Percentiles rank a stretch among this genome's conserved stretches.
Evolutionary conservation across 768 basidiomycete species (phyloP).

Genomic region (Termitomyces sp.): DNA sequence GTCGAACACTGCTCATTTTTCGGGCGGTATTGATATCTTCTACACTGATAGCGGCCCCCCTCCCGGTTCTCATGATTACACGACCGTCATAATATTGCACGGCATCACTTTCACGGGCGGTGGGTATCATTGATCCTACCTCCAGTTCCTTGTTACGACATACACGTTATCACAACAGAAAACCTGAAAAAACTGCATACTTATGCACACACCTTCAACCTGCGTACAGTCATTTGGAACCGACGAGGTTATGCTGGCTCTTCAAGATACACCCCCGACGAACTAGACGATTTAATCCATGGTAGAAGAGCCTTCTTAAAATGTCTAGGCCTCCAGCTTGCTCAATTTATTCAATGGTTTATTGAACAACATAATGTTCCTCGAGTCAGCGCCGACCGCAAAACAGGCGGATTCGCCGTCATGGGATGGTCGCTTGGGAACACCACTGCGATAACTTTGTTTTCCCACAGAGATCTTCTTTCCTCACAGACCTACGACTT

Average conservation of each 20-base stretch:
- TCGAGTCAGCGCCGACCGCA: conserved; percentile 17
- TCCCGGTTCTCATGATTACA: conserved; percentile 23
- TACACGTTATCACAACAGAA: conserved; percentile 4
- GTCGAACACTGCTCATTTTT: conserved; percentile 5
- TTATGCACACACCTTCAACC: conserved; percentile 17
- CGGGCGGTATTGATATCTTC: conserved; percentile 21
- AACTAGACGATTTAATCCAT: conserved; percentile 23
- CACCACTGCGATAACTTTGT: conserved; percentile 21
- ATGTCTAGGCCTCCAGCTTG: conserved; percentile 18
- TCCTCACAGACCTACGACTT: conserved; percentile 14
- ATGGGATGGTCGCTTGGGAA: conserved; percentile 35
- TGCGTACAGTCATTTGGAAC: conserved; percentile 25
- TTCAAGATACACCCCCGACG: conserved; percentile 24
- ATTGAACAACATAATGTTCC: conserved; percentile 22
- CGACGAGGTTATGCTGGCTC: conserved; percentile 30
- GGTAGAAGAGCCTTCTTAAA: conserved; percentile 22
- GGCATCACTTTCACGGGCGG: conserved; percentile 28
- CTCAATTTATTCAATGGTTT: conserved; percentile 23
- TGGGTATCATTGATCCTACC: conserved; percentile 14
- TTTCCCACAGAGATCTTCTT: conserved; percentile 20
- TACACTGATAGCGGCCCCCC: conserved; percentile 31
- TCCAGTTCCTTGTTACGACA: background rate
- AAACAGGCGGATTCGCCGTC: conserved; percentile 27
- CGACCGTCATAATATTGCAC: conserved; percentile 30
- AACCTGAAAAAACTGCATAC: conserved; percentile 16